Evolutionary conservation across 2,329 filamentous ascomycete genomes (phyloP).

Genomic region (Coniella lustricola): DNA sequence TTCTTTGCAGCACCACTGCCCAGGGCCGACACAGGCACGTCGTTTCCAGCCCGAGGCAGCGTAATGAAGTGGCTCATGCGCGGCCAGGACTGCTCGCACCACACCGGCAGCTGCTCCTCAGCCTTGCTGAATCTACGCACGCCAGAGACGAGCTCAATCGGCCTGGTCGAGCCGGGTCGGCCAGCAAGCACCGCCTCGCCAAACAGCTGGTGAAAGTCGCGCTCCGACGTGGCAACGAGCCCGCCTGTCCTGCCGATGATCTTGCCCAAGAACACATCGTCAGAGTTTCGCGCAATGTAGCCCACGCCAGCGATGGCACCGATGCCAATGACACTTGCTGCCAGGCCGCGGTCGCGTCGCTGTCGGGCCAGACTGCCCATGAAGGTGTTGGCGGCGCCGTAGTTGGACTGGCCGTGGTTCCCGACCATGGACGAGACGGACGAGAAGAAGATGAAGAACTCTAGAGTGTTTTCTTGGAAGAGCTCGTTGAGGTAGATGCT

Average conservation of each 20-base stretch:
- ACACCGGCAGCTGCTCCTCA: too few species aligned
- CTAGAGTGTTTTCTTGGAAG: constrained; percentile 18
- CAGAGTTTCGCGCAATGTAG: constrained; percentile 25
- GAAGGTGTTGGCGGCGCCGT: constrained; percentile 35
- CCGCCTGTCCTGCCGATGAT: background rate
- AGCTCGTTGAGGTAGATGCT: constrained; percentile 9
- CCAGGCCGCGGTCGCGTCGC: constrained; percentile 29
- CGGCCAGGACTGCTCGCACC: too few species aligned
- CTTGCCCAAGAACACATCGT: background rate
- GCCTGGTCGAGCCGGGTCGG: background rate
- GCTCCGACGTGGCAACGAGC: constrained; percentile 21
- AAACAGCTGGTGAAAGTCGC: constrained; percentile 34
- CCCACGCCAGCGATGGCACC: constrained; percentile 35
- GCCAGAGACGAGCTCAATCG: background rate
- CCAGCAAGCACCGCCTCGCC: constrained; percentile 31
- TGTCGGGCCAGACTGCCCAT: constrained; percentile 28
- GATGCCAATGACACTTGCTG: constrained; percentile 32
- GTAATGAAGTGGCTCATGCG: too few species aligned
- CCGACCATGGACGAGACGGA: constrained; percentile 22
- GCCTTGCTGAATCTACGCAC: background rate
- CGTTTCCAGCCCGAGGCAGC: too few species aligned
- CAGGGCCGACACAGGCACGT: too few species aligned
- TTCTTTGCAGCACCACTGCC: too few species aligned
- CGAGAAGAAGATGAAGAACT: constrained; percentile 26
- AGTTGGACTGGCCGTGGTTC: constrained; percentile 32